phyloP scores from a whole-genome alignment of 2,329 filamentous ascomycete species.

The Apiospora marii region DNA sequence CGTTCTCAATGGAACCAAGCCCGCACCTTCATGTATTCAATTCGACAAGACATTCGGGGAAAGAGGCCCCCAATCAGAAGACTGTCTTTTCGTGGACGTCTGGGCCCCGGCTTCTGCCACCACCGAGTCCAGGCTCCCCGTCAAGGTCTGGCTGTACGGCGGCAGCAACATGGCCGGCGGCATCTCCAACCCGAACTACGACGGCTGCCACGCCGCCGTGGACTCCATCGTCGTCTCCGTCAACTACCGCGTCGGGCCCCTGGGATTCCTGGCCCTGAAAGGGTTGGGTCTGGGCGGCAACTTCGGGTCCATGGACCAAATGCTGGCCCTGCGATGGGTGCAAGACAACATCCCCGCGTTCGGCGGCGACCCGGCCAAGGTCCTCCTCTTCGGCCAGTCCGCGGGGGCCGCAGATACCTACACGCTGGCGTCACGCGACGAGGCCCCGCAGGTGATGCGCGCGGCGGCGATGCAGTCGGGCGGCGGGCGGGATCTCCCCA shows the following conservation, averaged over 20 bases:
- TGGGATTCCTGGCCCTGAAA: conserved; percentile 53
- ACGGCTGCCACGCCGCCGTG: conserved; percentile 35
- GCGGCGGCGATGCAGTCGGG: conserved; percentile 39
- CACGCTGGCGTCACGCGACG: conserved; percentile 37
- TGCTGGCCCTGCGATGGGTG: conserved; percentile 57
- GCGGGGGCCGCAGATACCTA: conserved; percentile 38
- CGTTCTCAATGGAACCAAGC: conserved; percentile 30
- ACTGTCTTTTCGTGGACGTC: conserved; percentile 35
- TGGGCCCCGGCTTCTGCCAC: conserved; percentile 33
- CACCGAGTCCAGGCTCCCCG: conserved; percentile 33
- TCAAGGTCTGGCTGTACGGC: conserved; percentile 39
- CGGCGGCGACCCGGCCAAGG: conserved; percentile 50
- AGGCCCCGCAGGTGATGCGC: conserved; percentile 34
- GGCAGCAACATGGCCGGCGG: conserved; percentile 36
- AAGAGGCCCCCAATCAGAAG: conserved; percentile 28
- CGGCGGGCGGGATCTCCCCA: conserved; percentile 34
- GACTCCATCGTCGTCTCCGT: conserved; percentile 40
- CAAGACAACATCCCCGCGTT: conserved; percentile 54
- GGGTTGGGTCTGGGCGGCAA: conserved; percentile 56
- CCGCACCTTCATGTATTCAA: conserved; percentile 32
- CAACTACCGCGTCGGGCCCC: conserved; percentile 53
- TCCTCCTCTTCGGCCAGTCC: conserved; percentile 40
- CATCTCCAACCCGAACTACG: conserved; percentile 35
- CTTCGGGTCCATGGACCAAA: conserved; percentile 57
- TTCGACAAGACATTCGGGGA: conserved; percentile 31